Conservation (phyloP, 768 basidiomycete genomes). For the Mycena sanguinolenta region DNA sequence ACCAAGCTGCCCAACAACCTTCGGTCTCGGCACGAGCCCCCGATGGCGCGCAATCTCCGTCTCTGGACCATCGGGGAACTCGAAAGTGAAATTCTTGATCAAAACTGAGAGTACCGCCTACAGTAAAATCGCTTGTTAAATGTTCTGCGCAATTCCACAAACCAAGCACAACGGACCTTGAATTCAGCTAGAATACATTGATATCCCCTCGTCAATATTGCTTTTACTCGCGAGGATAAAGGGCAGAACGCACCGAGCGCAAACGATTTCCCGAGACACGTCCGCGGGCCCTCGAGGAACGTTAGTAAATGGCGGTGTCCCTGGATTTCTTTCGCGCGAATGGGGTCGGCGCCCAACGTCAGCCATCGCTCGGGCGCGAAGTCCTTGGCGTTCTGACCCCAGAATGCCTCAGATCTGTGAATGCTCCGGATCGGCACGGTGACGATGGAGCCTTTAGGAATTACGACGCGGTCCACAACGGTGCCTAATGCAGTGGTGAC, state of each 20-base stretch:
- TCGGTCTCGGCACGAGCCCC: slow-evolving; percentile 32
- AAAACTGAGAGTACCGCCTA: slow-evolving; percentile 46
- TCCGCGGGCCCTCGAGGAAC: slow-evolving; percentile 59
- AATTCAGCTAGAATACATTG: slow-evolving; percentile 28
- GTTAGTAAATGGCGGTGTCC: slow-evolving; percentile 56
- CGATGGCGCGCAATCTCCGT: slow-evolving; percentile 38
- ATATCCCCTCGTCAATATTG: not conserved
- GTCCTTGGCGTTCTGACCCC: slow-evolving; percentile 58
- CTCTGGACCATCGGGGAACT: slow-evolving; percentile 42
- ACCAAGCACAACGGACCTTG: not conserved
- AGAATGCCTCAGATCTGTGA: slow-evolving; percentile 54
- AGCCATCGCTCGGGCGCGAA: slow-evolving; percentile 62
- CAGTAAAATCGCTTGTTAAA: not conserved
- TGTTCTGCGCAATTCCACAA: not conserved
- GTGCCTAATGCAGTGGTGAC: slow-evolving; percentile 41
- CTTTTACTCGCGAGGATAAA: not conserved
- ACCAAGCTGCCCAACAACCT: slow-evolving; percentile 24
- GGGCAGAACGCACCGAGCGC: slow-evolving; percentile 42
- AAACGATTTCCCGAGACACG: slow-evolving; percentile 59
- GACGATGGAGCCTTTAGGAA: slow-evolving; percentile 56
- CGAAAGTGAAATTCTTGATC: slow-evolving; percentile 44
- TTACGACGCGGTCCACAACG: slow-evolving; percentile 43
- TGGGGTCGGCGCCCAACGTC: slow-evolving; percentile 37
- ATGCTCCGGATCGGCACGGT: slow-evolving; percentile 54
- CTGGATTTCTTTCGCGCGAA: slow-evolving; percentile 48